These are phyloP conservation scores for Spirogloea muscicola DNA, from an alignment of 139 green algal genomes.

Conservation along the genomic window DNA sequence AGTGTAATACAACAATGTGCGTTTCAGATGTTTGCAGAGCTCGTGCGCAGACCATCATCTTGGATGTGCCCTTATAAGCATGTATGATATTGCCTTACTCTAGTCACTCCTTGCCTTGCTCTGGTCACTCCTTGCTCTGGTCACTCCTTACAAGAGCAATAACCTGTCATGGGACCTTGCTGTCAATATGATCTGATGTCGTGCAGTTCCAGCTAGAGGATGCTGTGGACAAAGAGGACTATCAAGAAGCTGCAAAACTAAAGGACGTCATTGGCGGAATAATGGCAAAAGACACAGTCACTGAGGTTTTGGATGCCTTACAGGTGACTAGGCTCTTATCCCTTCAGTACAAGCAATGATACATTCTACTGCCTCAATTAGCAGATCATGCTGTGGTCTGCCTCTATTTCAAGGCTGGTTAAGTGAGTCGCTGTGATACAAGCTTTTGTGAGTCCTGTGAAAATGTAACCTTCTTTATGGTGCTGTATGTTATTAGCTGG, in stretches of 20 bases:
- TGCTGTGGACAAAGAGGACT: conserved; percentile 19
- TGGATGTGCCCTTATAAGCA: neutral
- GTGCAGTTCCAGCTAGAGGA: conserved; percentile 24
- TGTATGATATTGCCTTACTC: neutral
- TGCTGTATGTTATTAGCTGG: neutral
- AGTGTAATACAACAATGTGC: neutral
- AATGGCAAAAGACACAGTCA: too few species aligned
- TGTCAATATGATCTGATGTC: neutral
- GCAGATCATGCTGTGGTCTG: too few species aligned
- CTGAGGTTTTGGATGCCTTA: too few species aligned
- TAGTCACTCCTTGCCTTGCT: too few species aligned
- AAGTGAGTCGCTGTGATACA: neutral
- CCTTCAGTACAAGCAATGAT: too few species aligned
- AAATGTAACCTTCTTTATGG: neutral
- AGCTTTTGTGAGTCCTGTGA: neutral
- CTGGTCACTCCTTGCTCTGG: too few species aligned
- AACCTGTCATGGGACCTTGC: too few species aligned
- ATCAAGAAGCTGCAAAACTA: conserved; percentile 19
- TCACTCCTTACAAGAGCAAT: neutral
- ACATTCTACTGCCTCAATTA: too few species aligned
- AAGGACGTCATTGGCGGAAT: conserved; percentile 2
- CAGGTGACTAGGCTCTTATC: too few species aligned
- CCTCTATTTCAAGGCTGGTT: too few species aligned
- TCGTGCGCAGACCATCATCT: neutral
- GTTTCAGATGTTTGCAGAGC: neutral